These are phyloP conservation scores for Capsicum pubescens DNA, from an alignment of 257 asterid species.

Conservation along the genomic window DNA sequence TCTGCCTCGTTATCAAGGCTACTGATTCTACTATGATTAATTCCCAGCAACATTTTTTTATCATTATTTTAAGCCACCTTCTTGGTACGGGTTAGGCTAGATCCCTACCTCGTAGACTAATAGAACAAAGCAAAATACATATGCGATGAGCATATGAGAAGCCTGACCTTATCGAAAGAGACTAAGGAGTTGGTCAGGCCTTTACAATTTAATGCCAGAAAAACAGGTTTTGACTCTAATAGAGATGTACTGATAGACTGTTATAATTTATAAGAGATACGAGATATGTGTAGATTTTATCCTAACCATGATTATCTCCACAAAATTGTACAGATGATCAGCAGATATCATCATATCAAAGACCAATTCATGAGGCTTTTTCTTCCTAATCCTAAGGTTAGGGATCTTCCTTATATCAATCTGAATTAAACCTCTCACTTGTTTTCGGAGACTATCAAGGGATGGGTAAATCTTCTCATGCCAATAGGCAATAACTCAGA, in stretches of 20 bases:
- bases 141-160: neutral
- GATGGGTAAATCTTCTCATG: neutral
- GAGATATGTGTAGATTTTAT: neutral
- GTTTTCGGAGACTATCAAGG: neutral
- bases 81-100: neutral
- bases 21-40: too few species aligned
- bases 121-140: neutral
- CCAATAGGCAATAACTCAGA: neutral
- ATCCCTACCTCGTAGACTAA: neutral
- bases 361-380: constrained; percentile 1
- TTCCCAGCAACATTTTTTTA: too few species aligned
- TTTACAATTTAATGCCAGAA: too few species aligned
- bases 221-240: too few species aligned
- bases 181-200: neutral
- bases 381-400: constrained; percentile 5
- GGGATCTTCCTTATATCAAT: neutral
- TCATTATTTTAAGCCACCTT: neutral
- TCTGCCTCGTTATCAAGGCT: neutral
- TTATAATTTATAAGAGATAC: neutral
- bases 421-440: neutral
- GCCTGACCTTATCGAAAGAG: neutral
- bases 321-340: neutral
- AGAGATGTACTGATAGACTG: neutral
- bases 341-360: neutral
- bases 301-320: neutral